These are phyloP conservation scores for Cryptococcus amylolentus DNA, from an alignment of 1,284 basidiomycete species.

Conservation along the genomic window DNA sequence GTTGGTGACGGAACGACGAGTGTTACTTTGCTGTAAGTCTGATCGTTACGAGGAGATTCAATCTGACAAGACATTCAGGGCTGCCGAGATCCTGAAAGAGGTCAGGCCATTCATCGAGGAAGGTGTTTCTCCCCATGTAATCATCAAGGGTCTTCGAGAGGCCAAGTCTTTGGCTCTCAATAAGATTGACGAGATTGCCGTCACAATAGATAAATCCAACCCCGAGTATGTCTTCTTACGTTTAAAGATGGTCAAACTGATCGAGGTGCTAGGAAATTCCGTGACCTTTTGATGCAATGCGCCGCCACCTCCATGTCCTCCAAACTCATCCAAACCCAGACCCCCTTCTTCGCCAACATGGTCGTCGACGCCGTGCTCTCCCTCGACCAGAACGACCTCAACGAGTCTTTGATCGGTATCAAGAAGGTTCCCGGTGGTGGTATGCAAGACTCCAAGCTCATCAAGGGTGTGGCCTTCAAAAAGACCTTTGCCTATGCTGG, in stretches of 20 bases:
- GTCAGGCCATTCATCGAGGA: conserved; percentile 90
- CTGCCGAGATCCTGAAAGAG: conserved; percentile 93
- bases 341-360: conserved; percentile 98
- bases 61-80: conserved; percentile 44
- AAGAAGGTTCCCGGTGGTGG: conserved; percentile 99
- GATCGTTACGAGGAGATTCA: background rate
- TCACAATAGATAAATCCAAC: conserved; percentile 85
- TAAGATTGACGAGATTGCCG: conserved; percentile 83
- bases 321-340: conserved; percentile 97
- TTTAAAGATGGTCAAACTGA: background rate
- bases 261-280: conserved; percentile 68
- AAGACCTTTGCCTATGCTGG: conserved; percentile 99
- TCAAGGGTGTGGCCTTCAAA: conserved; percentile 94
- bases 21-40: conserved; percentile 71
- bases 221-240: conserved; percentile 62
- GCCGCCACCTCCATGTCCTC: conserved; percentile 99
- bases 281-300: conserved; percentile 89
- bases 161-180: conserved; percentile 82
- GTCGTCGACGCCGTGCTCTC: conserved; percentile 94
- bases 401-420: conserved; percentile 94
- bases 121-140: conserved; percentile 94
- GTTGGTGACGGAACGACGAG: conserved; percentile 98
- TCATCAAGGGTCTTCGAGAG: conserved; percentile 92
- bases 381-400: conserved; percentile 88
- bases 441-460: conserved; percentile 89